These are phyloP conservation scores for Pistacia vera DNA, from an alignment of 345 rosid species.

Conservation along the genomic window DNA sequence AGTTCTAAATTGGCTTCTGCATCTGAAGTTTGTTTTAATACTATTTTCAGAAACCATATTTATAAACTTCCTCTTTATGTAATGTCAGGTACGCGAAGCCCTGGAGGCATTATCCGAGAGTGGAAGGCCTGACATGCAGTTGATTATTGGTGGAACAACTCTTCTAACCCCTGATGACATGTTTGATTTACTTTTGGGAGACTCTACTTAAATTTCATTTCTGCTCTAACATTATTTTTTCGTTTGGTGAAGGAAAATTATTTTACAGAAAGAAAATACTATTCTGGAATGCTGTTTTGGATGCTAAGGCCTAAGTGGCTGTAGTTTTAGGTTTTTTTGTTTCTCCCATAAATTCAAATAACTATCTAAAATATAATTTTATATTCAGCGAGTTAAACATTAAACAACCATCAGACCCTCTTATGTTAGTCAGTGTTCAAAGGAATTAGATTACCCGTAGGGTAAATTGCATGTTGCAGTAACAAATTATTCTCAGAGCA, in stretches of 20 bases:
- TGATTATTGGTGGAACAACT: slow-evolving; percentile 91
- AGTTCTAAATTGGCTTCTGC: slow-evolving; percentile 2
- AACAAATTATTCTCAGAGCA: no score
- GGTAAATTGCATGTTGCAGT: no score
- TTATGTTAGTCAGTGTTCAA: no score
- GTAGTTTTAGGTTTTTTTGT: no score
- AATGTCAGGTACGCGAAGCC: slow-evolving; percentile 66
- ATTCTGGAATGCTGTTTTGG: no score
- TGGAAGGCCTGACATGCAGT: slow-evolving; percentile 76
- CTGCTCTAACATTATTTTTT: background rate
- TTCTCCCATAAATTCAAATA: no score
- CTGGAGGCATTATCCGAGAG: slow-evolving; percentile 80
- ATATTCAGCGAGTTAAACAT: no score
- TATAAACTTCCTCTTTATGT: slow-evolving; percentile 1
- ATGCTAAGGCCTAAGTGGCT: no score
- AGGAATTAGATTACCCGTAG: no score
- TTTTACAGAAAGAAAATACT: no score
- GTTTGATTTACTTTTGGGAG: slow-evolving; percentile 75
- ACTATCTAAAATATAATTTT: no score
- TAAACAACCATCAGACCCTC: no score
- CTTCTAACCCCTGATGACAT: slow-evolving; percentile 80
- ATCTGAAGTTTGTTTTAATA: background rate
- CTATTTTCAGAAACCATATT: background rate
- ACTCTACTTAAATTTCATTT: slow-evolving; percentile 56
- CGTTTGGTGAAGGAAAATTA: background rate